phyloP scores from a whole-genome alignment of 202 grass and related monocot genomes.

The Panicum hallii region DNA sequence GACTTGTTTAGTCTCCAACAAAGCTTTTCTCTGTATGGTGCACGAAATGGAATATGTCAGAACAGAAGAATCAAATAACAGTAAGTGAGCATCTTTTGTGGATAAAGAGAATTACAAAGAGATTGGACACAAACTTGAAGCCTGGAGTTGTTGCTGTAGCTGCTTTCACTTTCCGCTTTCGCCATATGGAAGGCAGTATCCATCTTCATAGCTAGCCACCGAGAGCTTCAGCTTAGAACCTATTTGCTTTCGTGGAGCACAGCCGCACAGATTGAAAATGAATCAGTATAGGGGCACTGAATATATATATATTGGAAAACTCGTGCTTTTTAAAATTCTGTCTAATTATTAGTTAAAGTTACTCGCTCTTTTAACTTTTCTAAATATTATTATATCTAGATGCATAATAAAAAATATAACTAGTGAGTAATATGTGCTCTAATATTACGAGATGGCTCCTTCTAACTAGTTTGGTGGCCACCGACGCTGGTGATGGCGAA shows the following conservation, averaged over 20 bases:
- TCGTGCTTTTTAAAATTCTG: too few relatives aligned
- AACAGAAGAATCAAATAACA: background rate
- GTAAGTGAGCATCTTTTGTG: background rate
- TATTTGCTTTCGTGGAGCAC: background rate
- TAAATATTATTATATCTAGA: too few relatives aligned
- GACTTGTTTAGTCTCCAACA: background rate
- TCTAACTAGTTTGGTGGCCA: too few relatives aligned
- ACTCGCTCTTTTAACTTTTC: too few relatives aligned
- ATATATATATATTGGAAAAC: too few relatives aligned
- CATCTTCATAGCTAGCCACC: background rate
- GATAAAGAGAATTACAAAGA: background rate
- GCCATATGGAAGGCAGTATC: background rate
- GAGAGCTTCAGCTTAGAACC: background rate
- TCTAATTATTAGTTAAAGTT: too few relatives aligned
- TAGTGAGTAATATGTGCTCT: too few relatives aligned
- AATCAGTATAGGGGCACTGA: too few relatives aligned
- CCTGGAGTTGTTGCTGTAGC: slow-evolving; percentile 27
- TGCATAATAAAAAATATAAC: too few relatives aligned
- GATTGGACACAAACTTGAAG: background rate
- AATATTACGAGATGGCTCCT: too few relatives aligned
- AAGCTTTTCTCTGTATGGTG: slow-evolving; percentile 42
- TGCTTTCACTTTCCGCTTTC: background rate
- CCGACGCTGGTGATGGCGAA: too few relatives aligned
- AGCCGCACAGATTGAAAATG: background rate
- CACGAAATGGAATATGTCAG: background rate